Percentiles rank a stretch among this genome's conserved stretches.
Conservation (phyloP, 805 yeast genomes). For the Pichia insulana region DNA sequence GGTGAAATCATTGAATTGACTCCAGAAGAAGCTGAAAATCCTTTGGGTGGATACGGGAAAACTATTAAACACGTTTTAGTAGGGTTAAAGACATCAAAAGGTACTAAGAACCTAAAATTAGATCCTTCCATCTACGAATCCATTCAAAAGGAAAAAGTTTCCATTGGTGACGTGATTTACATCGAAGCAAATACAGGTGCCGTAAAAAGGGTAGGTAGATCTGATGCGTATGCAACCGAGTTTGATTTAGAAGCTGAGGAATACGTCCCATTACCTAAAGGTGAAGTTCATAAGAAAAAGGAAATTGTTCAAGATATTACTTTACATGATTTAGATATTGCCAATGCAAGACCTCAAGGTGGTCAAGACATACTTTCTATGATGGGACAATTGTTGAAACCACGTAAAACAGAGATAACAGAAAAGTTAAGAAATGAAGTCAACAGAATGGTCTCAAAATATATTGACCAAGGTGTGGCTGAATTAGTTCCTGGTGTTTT, state of each 20-base stretch:
- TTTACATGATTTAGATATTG: constrained; percentile 93
- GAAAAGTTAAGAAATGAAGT: constrained; percentile 94
- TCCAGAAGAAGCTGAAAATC: constrained; percentile 77
- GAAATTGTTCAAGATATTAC: constrained; percentile 98
- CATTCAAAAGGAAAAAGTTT: constrained; percentile 85
- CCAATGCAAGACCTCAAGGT: constrained; percentile 96
- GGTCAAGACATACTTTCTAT: constrained; percentile 91
- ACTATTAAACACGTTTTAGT: constrained; percentile 72
- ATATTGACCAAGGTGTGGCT: constrained; percentile 99
- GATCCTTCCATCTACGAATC: constrained; percentile 98
- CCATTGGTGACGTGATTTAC: constrained; percentile 94
- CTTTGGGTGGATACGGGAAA: constrained; percentile 80
- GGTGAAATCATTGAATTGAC: constrained; percentile 98
- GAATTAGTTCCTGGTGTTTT: constrained; percentile 96
- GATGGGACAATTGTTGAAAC: constrained; percentile 97
- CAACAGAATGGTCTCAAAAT: constrained; percentile 92
- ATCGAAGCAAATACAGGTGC: constrained; percentile 95
- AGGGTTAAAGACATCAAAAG: constrained; percentile 93
- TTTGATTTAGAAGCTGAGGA: constrained; percentile 98
- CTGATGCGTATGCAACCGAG: constrained; percentile 92
- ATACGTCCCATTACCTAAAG: constrained; percentile 97
- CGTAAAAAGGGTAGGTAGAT: constrained; percentile 88
- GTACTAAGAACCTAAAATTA: constrained; percentile 94
- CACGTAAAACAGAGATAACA: constrained; percentile 93
- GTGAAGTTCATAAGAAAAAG: constrained; percentile 92